phyloP scores from a whole-genome alignment of 176 grass and related monocot genomes.

The Areca catechu region DNA sequence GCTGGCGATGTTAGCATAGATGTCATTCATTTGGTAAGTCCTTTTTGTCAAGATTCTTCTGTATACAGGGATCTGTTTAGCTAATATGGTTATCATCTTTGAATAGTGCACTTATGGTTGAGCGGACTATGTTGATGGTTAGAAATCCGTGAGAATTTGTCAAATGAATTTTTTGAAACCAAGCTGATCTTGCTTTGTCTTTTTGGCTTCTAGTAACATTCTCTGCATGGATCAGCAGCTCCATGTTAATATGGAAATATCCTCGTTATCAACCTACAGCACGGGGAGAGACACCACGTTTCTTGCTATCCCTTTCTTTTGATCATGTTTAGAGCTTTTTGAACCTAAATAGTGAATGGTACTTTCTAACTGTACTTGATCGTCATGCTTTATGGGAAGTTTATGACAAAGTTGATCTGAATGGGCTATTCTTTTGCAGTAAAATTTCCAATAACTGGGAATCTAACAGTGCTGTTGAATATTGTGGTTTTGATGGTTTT shows the following conservation, averaged over 20 bases:
- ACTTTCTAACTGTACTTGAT: constrained; percentile 51
- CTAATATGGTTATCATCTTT: no score
- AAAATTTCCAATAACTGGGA: no score
- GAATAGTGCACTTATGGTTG: no score
- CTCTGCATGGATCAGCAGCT: constrained; percentile 98
- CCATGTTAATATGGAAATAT: constrained; percentile 86
- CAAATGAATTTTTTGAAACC: constrained; percentile 49
- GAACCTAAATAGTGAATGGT: constrained; percentile 45
- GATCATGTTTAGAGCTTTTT: constrained; percentile 51
- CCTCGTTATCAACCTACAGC: constrained; percentile 86
- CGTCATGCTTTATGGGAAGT: constrained; percentile 38
- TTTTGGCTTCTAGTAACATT: constrained; percentile 64
- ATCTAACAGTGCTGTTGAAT: no score
- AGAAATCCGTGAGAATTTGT: constrained; percentile 35
- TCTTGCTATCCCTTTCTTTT: constrained; percentile 79
- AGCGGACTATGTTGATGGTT: no score
- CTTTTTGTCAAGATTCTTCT: not conserved
- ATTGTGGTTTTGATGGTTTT: no score
- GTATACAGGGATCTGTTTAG: no score
- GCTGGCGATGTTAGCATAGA: constrained; percentile 93
- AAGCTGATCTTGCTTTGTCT: constrained; percentile 52
- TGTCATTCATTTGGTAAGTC: constrained; percentile 92
- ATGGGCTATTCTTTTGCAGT: no score
- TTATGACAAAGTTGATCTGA: constrained; percentile 46
- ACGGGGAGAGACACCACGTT: constrained; percentile 90